Base-by-base conservation (phyloP, 805 yeast genomes). In the Maudiozyma bulderi region DNA sequence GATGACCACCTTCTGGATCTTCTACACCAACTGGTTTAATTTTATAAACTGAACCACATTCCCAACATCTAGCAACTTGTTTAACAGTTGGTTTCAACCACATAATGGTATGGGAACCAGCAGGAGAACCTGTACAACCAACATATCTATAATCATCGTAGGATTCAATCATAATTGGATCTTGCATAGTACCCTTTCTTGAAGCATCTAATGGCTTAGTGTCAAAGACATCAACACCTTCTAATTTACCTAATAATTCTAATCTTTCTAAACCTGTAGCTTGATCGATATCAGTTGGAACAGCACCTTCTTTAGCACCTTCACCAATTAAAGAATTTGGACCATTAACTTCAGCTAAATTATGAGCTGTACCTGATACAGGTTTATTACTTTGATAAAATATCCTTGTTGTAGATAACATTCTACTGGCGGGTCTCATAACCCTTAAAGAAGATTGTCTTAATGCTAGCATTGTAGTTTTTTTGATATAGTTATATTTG, bases 181-280 rank as follows among this genome's bases (percentile, higher is more conserved):
- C 88, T 52, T 77, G 78, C 71, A 88, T 75, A 60, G 97, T 89
- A 67, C 99, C 99, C 53, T 68, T 80, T 74, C 97, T 90, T 63
- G 88, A 83, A 56, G 89, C 71, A 55, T 87, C 87, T 65, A 93
- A 80, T 59, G 95, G 93, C 69, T 83, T 84, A 65, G 81, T 75
- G 76, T 93, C 98, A 66, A 86, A 86, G 55, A 93, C 78, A 62
- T 93, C 97, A 58, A 91, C 78, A 79, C 99, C 99, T 72, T 90
- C 96, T 67, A 86, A 74, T 72, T 88, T 86, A 74, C 95, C 97
- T 64, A 93, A 80, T 60, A 86, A 70, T 78, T 93, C 99, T 59
- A 90, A 77, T 81, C 99, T 89, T 73, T 86, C 98, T 66, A 91
- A 76, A 85, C 99, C 99, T 46, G 99, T 93, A 62, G 97, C 89